phyloP scores from a whole-genome alignment of 1,284 basidiomycete species.

The Fistulina hepatica region DNA sequence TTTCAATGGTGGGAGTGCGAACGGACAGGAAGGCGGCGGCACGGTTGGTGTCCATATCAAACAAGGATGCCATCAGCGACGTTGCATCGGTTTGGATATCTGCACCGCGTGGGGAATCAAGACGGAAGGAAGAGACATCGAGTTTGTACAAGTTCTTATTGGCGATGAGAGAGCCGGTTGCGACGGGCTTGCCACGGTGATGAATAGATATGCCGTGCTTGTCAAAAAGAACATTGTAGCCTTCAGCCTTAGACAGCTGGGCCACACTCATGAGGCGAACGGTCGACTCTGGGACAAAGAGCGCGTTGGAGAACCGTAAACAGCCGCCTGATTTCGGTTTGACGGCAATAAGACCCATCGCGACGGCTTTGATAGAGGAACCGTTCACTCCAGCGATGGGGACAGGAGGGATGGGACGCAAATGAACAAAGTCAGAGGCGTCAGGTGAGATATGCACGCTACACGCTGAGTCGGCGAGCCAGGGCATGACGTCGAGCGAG shows the following conservation, averaged over 20 bases:
- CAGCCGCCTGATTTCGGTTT: no score
- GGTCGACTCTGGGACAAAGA: constrained; percentile 1
- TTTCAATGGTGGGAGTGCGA: constrained; percentile 1
- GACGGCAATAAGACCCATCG: constrained; percentile 5
- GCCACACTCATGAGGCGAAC: constrained; percentile 4
- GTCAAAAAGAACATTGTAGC: background rate
- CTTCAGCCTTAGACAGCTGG: background rate
- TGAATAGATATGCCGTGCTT: background rate
- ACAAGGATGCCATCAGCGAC: no score
- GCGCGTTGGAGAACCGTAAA: background rate
- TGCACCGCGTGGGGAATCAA: background rate
- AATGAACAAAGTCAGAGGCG: constrained; percentile 7
- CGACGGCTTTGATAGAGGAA: constrained; percentile 7
- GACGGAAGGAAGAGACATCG: no score
- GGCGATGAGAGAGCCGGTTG: constrained; percentile 1
- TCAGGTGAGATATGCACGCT: constrained; percentile 11
- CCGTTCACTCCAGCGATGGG: constrained; percentile 11
- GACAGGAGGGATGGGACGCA: constrained; percentile 1
- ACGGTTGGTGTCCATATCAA: no score
- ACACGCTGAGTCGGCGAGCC: constrained; percentile 10
- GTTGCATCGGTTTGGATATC: background rate
- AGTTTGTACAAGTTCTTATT: constrained; percentile 1
- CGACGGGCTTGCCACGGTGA: no score
- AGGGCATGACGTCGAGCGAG: no score
- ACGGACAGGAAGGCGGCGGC: no score